Percentiles rank a stretch among this genome's conserved stretches.
Conservation (phyloP, 73 alveolate genomes). For the Tetrahymena thermophila region DNA sequence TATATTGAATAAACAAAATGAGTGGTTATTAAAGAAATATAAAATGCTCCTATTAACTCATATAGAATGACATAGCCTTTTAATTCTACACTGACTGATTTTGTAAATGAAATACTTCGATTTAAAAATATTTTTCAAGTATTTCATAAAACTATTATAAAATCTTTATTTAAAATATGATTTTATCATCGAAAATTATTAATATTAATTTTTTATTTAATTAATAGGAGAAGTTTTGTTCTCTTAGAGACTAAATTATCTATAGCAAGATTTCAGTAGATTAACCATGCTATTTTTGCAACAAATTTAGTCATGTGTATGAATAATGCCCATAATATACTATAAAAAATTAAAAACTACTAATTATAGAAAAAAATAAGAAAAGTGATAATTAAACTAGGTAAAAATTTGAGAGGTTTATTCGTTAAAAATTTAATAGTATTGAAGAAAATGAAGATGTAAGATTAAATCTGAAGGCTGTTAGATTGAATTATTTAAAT, state of each 20-base stretch:
- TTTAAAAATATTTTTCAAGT: too few species aligned
- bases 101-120: too few species aligned
- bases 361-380: background rate
- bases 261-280: background rate
- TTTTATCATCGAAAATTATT: too few species aligned
- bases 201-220: background rate
- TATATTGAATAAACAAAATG: too few species aligned
- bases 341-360: background rate
- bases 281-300: background rate
- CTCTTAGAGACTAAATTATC: background rate
- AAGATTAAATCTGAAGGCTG: background rate
- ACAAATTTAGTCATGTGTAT: background rate
- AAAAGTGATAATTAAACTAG: background rate
- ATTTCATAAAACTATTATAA: too few species aligned
- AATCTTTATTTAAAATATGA: too few species aligned
- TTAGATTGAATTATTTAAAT: background rate
- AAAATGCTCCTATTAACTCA: too few species aligned
- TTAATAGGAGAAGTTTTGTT: background rate
- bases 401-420: background rate
- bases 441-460: background rate
- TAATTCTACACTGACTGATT: too few species aligned
- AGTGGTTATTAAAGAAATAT: too few species aligned
- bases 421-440: background rate
- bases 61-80: too few species aligned
- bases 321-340: background rate